Evolutionary conservation across 2,329 filamentous ascomycete genomes (phyloP), one percentile per base, ranked within the genome.

Genomic region (Hypoxylon sp.): DNA sequence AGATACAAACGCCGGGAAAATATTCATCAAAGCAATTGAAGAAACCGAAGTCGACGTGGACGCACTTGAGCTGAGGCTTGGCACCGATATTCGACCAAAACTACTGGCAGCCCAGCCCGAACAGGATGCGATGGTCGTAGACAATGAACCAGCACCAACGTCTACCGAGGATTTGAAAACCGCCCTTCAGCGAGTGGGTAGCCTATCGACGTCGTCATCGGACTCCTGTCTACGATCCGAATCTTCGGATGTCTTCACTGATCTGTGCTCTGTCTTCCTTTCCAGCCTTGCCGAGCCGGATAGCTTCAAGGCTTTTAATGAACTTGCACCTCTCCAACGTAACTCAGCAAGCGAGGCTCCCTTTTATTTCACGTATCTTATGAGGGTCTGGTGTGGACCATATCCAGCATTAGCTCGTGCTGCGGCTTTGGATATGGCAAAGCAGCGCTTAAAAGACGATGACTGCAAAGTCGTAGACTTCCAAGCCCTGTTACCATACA

Each of bases 401-500:
- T 87, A 87, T 64, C 87, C 90, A 5, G 83, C 83, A 2, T 73
- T 89, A 34, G 86, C 85, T 2, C 84, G 89, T 56, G 78, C 81
- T 45, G 80, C 85, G 6, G 90, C 91, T 7, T 71, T 96, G 37
- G 83, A 86, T 29, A 78, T 84, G 64, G 80, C 84, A 9, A 82
- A 84, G 51, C 76, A 76, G 20, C 76, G 78, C 17, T 68, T 91
- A 12, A 81, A 82, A 43, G 69, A 72, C 7, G 71, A 72, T 9
- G 77, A 80, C 50, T 76, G 74, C 44, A 69, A 66, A 15, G 74
- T 75, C 13, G 66, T 81, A 5, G 89, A 96, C 67, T 78, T 92
- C 37, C 93, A 97, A 67, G 82, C 84, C 7, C 69, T 97, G 12
- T 67, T 96, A n/a, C 93, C 93, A 2, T 97, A 96, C 71, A 76